These are phyloP conservation scores for Cicer arietinum DNA, from an alignment of 306 rosid genomes.

Conservation along the genomic window DNA sequence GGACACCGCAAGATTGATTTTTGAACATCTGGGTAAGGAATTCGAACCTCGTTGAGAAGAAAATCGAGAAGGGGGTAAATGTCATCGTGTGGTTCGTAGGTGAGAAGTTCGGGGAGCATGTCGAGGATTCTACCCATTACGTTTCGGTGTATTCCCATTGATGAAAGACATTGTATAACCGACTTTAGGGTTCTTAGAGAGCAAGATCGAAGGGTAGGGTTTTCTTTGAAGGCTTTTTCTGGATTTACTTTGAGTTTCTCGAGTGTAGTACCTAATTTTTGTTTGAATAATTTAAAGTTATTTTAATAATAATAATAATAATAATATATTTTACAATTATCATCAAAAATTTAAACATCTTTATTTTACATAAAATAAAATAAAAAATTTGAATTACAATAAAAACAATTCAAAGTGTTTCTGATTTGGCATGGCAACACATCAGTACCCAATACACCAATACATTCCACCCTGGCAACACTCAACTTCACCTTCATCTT, in stretches of 20 bases:
- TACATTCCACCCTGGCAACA: no score
- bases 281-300: no score
- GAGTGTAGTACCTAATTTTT: no score
- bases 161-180: slow-evolving; percentile 65
- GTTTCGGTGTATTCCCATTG: slow-evolving; percentile 68
- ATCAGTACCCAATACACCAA: no score
- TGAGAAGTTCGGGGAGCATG: slow-evolving; percentile 76
- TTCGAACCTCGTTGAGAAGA: slow-evolving; percentile 65
- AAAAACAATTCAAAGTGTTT: no score
- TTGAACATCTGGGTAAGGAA: slow-evolving; percentile 65
- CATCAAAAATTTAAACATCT: no score
- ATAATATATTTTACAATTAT: no score
- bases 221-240: slow-evolving; percentile 63
- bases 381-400: no score
- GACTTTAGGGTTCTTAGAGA: slow-evolving; percentile 64
- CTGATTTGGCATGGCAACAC: no score
- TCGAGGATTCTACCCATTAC: slow-evolving; percentile 77
- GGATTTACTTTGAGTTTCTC: slow-evolving; percentile 62
- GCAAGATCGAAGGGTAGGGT: slow-evolving; percentile 66
- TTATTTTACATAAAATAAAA: no score
- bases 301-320: no score
- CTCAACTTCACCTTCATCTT: no score
- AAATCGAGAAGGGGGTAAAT: slow-evolving; percentile 85
- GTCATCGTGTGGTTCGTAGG: slow-evolving; percentile 63
- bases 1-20: slow-evolving; percentile 73